Conservation (phyloP, 441 rosid species). For the Eruca vesicaria region DNA sequence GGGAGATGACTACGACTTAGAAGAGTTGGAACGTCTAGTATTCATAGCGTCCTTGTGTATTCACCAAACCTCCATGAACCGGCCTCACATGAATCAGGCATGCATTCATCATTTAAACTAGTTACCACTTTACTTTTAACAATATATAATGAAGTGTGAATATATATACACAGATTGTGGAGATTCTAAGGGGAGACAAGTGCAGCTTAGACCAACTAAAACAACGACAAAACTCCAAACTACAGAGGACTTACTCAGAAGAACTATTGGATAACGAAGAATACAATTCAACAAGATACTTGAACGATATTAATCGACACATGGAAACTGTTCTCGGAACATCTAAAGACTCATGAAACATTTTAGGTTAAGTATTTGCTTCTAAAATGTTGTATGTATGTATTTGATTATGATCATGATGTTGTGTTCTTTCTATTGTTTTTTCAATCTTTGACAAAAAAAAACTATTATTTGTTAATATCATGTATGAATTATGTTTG, state of each 20-base stretch:
- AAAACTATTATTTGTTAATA: not conserved
- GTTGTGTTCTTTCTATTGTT: not conserved
- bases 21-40: constrained; percentile 52
- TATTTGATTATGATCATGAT: not conserved
- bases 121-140: not conserved
- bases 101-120: constrained; percentile 17
- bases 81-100: constrained; percentile 90
- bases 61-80: constrained; percentile 53
- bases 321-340: constrained; percentile 57
- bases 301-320: constrained; percentile 51
- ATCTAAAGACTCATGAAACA: constrained; percentile 23
- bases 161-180: constrained; percentile 48
- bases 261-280: constrained; percentile 76
- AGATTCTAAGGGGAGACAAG: constrained; percentile 59
- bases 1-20: constrained; percentile 44
- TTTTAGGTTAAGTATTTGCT: not conserved
- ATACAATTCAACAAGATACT: constrained; percentile 64
- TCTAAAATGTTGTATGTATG: not conserved
- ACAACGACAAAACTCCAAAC: constrained; percentile 36
- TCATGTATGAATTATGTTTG: not conserved
- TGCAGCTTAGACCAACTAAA: constrained; percentile 39
- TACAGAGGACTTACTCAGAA: constrained; percentile 67
- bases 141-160: not conserved
- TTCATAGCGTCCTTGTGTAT: constrained; percentile 65
- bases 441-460: not conserved